phyloP scores from a whole-genome alignment of 1,284 basidiomycete genomes.

The Pascua sp. region DNA sequence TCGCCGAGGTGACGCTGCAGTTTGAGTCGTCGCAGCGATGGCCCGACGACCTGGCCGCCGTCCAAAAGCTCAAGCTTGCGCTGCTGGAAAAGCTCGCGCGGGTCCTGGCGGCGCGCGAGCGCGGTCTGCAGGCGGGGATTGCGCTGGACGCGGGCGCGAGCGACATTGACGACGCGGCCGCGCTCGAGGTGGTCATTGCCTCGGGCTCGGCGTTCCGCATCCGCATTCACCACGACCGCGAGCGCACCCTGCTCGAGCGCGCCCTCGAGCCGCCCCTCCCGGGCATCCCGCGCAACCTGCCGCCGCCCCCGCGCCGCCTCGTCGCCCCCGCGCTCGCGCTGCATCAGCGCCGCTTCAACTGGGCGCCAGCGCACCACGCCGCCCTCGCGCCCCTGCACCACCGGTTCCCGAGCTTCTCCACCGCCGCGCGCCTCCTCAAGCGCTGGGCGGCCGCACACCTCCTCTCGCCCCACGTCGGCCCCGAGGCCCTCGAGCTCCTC shows the following conservation, averaged over 20 bases:
- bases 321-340: conserved; percentile 61
- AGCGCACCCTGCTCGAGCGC: conserved; percentile 72
- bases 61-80: conserved; percentile 93
- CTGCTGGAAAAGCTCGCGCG: conserved; percentile 76
- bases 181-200: conserved; percentile 72
- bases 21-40: conserved; percentile 89
- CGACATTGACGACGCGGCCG: conserved; percentile 66
- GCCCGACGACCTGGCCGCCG: conserved; percentile 90
- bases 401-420: conserved; percentile 71
- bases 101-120: conserved; percentile 57
- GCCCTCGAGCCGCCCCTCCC: conserved; percentile 53
- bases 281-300: conserved; percentile 31
- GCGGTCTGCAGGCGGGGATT: conserved; percentile 53
- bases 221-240: conserved; percentile 83
- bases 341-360: conserved; percentile 68
- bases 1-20: conserved; percentile 72
- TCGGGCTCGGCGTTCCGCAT: conserved; percentile 84
- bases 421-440: conserved; percentile 82
- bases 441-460: conserved; percentile 91
- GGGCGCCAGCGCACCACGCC: conserved; percentile 78
- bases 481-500: conserved; percentile 71
- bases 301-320: conserved; percentile 48
- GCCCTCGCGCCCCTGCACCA: conserved; percentile 77
- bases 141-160: conserved; percentile 60
- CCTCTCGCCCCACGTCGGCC: conserved; percentile 64